Evolutionary conservation across 257 asterid species (phyloP), one percentile per base, ranked within the genome.

Genomic region (Cinchona pubescens): DNA sequence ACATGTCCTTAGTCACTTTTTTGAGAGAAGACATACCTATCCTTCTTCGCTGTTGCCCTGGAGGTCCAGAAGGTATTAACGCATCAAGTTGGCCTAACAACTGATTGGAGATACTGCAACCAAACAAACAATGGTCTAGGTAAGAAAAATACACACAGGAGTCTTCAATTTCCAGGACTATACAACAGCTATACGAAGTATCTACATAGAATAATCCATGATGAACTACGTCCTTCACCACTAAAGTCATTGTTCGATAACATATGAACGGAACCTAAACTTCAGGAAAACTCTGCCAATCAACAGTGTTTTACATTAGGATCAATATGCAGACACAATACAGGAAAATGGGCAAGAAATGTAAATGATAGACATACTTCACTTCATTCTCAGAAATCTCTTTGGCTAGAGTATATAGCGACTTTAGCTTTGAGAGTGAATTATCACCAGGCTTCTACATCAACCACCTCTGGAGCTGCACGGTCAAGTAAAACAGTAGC

Each of bases 381-480:
- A 87, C 90, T 91, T 95, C 99, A 71, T 48, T 82, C 86, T 89
- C 98, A 0, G 98, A 90, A 42, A 95, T 90, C 55, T 91, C 98
- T 86, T 91, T 95, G 72, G 98, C 99, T 82, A 82, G 94, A 76
- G 82, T 86, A 62, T 95, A 95, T 81, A 92, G 80, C 82, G 65
- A 78, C 84, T 88, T 92, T 67, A 95, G 99, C 86, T 61, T 88
- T 51, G 87, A 68, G 43, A 95, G 82, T 53, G 98, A 95, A 83
- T 69, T 86, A 81, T 95, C 98, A 71, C 94, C 94, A 27, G 98
- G 93, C 85, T 88, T 92, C 80, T 95, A n/a, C n/a, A n/a, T n/a
- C 96, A 70, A 95, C 97, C 51, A 86, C 82, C 79, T 89, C 97
- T 27, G 97, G 98, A 77, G 91, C 98, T 95, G 92, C 84, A 74